A percentile compares a stretch with the other conserved stretches of the same genome.
Evolutionary conservation across 2,329 filamentous ascomycete genomes (phyloP).

Genomic region (Aspergillus luchuensis): DNA sequence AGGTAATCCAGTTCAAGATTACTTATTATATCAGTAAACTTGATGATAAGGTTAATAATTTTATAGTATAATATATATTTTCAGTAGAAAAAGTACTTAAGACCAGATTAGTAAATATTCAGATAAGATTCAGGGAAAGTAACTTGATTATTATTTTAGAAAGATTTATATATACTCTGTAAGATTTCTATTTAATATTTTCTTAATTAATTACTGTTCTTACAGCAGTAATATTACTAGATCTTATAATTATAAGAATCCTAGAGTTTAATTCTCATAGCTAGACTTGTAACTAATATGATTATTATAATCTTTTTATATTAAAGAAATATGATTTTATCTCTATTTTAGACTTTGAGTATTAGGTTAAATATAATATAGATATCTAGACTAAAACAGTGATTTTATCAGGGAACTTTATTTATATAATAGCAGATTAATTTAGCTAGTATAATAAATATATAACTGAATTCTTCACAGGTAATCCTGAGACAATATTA

Average conservation of each 20-base stretch:
- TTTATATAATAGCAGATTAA: constrained; percentile 25
- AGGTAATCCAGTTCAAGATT: constrained; percentile 49
- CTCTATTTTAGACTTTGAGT: constrained; percentile 48
- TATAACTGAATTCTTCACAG: constrained; percentile 37
- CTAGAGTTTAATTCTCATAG: constrained; percentile 2
- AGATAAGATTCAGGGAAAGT: not conserved
- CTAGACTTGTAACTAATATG: not conserved
- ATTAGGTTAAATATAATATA: constrained; percentile 50
- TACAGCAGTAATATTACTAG: not conserved
- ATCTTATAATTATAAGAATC: not conserved
- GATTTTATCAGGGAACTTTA: constrained; percentile 16
- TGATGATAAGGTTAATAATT: constrained; percentile 15
- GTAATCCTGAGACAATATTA: constrained; percentile 50
- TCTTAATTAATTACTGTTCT: constrained; percentile 6
- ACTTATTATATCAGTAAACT: constrained; percentile 49
- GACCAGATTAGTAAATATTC: not conserved
- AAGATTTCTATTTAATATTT: not conserved
- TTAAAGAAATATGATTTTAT: constrained; percentile 14
- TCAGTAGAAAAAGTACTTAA: not conserved
- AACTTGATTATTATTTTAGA: not conserved
- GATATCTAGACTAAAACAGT: constrained; percentile 33
- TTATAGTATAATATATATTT: constrained; percentile 11
- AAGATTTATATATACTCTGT: not conserved
- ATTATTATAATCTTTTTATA: constrained; percentile 5
- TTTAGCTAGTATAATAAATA: constrained; percentile 33